Evolutionary conservation across 177 flowering plant genomes (phyloP), one percentile per base, ranked within the genome.

Genomic region (Vitis hybrid): DNA sequence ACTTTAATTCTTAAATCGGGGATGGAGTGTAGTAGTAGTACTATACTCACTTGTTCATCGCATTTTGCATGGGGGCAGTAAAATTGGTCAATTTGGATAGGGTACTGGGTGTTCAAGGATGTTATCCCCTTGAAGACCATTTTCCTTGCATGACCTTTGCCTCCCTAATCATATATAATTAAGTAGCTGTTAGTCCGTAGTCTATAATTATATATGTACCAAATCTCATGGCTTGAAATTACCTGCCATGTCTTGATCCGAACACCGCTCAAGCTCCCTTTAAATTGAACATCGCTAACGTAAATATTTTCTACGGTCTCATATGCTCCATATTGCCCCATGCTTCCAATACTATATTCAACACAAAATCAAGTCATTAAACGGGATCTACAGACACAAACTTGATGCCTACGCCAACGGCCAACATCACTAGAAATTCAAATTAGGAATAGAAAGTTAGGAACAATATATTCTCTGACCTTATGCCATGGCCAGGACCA

Each of bases 181-280:
- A 51, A 13, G 6, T 0, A 50, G 52, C 0, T 50, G 13, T 50
- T 50, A 12, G 52, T 50, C 13, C 3, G 13, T 50, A 9, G 13
- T 50, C 10, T 9, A 2, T 51, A 51, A 11, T 11, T 11, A 51
- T 51, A 51, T 12, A 51, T 0, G 5, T 10, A 51, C 9, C 13
- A 51, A 39, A 39, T 39, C 45, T 39, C 45, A 39, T 39, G 45
- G 8, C 13, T n/a, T 56, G 9, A 56, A 23, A 57, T 57, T 57
- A 57, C 60, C 30, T 57, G 60, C 60, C 60, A 57, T 57, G 60
- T 57, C 18, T 57, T 57, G 0, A 57, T 57, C 60, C 60, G 18
- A 21, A 11, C 60, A 18, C 60, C 60, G 0, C 21, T 10, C 21
- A 23, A 14, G 12, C 26, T 10, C 21, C 32, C 60, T 4, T 8